Evolutionary conservation across 2,329 filamentous ascomycete species (phyloP).

Genomic region (Metarhizium guizhouense): DNA sequence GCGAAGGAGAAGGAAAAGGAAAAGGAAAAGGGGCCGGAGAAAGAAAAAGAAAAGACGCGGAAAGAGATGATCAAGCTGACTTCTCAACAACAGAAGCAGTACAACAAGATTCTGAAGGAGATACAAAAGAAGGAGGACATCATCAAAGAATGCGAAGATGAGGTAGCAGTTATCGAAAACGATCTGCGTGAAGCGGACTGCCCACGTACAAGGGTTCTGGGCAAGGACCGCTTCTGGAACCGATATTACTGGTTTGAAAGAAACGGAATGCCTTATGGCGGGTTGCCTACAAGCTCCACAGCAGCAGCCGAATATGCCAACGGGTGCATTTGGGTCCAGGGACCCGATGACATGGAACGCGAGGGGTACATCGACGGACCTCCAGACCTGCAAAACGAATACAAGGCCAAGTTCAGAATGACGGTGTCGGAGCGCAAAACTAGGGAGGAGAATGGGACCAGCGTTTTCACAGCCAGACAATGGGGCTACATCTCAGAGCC

Average conservation of each 20-base stretch:
- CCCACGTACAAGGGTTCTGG: conserved; percentile 78
- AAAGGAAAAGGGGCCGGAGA: conserved; percentile 46
- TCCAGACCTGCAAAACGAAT: conserved; percentile 63
- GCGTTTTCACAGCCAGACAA: conserved; percentile 65
- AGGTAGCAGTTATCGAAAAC: conserved; percentile 79
- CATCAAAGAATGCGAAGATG: conserved; percentile 73
- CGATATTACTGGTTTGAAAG: conserved; percentile 99
- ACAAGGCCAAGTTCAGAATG: conserved; percentile 68
- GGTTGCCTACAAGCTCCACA: conserved; percentile 80
- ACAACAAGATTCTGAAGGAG: conserved; percentile 76
- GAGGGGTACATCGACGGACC: conserved; percentile 77
- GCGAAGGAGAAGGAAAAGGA: too few species aligned
- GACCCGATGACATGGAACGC: conserved; percentile 80
- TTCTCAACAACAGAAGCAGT: conserved; percentile 77
- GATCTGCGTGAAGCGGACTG: conserved; percentile 92
- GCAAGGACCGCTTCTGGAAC: conserved; percentile 96
- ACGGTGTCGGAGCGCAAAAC: conserved; percentile 80
- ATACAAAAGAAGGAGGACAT: conserved; percentile 79
- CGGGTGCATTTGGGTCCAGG: conserved; percentile 92
- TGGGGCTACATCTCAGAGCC: conserved; percentile 90
- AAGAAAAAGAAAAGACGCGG: conserved; percentile 45
- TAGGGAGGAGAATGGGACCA: conserved; percentile 74
- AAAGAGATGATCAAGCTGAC: conserved; percentile 54
- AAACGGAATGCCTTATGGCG: conserved; percentile 93
- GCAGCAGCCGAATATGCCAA: conserved; percentile 84